Conservation (phyloP, 306 rosid species). For the Cicer chorassanicum region DNA sequence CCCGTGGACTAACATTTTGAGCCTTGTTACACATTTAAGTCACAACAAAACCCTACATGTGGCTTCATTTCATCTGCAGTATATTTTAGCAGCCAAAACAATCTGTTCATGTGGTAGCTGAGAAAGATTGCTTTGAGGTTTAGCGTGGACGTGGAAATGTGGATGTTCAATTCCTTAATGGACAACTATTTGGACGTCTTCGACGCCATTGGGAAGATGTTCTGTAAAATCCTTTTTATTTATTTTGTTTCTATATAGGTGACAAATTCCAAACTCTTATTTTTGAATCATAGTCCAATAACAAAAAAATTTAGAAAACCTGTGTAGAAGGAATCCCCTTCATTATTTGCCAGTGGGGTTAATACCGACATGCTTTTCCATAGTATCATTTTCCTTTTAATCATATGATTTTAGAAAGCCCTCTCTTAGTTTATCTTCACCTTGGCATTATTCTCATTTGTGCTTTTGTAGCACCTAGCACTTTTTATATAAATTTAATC, state of each 20-base stretch:
- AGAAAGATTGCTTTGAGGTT: conserved; percentile 46
- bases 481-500: neutral
- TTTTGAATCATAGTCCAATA: conserved; percentile 48
- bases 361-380: conserved; percentile 28
- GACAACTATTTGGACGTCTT: conserved; percentile 49
- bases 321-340: conserved; percentile 44
- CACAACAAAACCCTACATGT: conserved; percentile 38
- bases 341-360: conserved; percentile 48
- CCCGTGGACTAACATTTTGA: conserved; percentile 57
- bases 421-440: conserved; percentile 9
- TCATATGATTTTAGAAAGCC: conserved; percentile 16
- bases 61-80: conserved; percentile 51
- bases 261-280: conserved; percentile 46
- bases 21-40: conserved; percentile 43
- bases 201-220: conserved; percentile 50
- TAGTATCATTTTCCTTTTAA: conserved; percentile 25
- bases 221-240: conserved; percentile 41
- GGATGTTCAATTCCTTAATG: conserved; percentile 41
- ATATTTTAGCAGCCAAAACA: conserved; percentile 48
- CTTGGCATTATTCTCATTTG: conserved; percentile 16
- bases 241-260: conserved; percentile 44
- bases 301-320: conserved; percentile 43
- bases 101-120: conserved; percentile 45
- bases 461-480: neutral
- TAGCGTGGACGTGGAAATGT: conserved; percentile 39